Conservation (phyloP, 805 yeast genomes). For the Myxozyma geophila region DNA sequence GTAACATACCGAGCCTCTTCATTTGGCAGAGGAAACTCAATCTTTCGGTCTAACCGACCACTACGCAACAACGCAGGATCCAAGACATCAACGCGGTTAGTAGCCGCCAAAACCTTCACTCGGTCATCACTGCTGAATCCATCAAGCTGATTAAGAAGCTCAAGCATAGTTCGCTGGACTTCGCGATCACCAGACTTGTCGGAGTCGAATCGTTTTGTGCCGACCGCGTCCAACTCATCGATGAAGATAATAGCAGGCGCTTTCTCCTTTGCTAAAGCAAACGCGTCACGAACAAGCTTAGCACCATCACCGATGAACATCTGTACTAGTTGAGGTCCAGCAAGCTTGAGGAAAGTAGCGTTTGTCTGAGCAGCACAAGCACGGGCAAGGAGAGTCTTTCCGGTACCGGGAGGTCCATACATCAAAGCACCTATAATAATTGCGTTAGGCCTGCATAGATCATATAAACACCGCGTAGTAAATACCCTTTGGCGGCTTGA, state of each 20-base stretch:
- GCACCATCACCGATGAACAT: constrained; percentile 99
- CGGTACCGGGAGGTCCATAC: constrained; percentile 99
- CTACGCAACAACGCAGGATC: constrained; percentile 99
- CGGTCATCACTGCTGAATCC: constrained; percentile 98
- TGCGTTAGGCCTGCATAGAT: neutral
- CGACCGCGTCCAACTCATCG: constrained; percentile 98
- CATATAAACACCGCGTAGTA: neutral
- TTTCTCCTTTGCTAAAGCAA: constrained; percentile 95
- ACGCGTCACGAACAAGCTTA: constrained; percentile 94
- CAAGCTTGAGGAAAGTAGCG: constrained; percentile 93
- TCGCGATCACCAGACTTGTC: constrained; percentile 98
- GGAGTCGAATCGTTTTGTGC: constrained; percentile 96
- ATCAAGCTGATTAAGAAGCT: constrained; percentile 92
- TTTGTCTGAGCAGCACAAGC: constrained; percentile 99
- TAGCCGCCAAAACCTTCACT: constrained; percentile 96
- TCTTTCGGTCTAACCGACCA: constrained; percentile 96
- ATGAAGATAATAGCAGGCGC: constrained; percentile 98
- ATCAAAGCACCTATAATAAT: constrained; percentile 64
- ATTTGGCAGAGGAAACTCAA: constrained; percentile 96
- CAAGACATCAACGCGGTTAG: constrained; percentile 95
- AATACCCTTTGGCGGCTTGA: constrained; percentile 92
- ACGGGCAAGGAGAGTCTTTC: constrained; percentile 93
- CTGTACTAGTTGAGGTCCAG: constrained; percentile 97
- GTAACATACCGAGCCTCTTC: constrained; percentile 77
- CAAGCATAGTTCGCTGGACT: constrained; percentile 99